Evolutionary conservation across 495 filamentous ascomycete species (phyloP).

Genomic region (Aspergillus diversus): DNA sequence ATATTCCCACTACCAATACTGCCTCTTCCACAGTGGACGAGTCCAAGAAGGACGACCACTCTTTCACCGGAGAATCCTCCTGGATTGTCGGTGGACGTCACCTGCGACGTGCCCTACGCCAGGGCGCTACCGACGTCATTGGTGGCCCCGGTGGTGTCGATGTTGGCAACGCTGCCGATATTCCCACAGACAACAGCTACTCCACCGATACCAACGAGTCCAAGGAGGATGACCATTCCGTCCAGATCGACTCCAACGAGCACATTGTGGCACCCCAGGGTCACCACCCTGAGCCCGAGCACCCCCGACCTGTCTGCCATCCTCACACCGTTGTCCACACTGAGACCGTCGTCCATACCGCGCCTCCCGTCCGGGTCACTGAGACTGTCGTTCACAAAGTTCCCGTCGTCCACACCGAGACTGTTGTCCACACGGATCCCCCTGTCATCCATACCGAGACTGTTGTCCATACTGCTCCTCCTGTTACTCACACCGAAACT

Average conservation of each 20-base stretch:
- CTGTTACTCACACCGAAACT: conserved; percentile 5
- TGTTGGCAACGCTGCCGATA: conserved; percentile 32
- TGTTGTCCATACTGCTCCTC: background rate
- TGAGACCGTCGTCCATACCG: conserved; percentile 2
- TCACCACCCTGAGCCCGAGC: background rate
- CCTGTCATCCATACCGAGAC: background rate
- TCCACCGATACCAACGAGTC: conserved; percentile 27
- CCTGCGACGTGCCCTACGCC: conserved; percentile 5
- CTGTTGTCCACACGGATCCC: too few species aligned
- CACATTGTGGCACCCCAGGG: background rate
- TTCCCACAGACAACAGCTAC: conserved; percentile 29
- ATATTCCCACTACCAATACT: background rate
- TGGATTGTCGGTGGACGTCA: background rate
- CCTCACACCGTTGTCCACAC: background rate
- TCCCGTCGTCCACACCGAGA: too few species aligned
- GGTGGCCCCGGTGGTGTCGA: conserved; percentile 37
- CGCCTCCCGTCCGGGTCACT: too few species aligned
- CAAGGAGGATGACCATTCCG: conserved; percentile 36
- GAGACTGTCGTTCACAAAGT: too few species aligned
- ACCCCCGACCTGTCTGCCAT: background rate
- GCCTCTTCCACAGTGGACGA: background rate
- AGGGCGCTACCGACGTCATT: conserved; percentile 24
- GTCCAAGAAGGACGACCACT: conserved; percentile 16
- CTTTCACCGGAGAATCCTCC: background rate
- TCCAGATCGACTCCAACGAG: conserved; percentile 21